Base-by-base conservation (phyloP, 2,329 filamentous ascomycete genomes). In the Polytolypa hystricis region DNA sequence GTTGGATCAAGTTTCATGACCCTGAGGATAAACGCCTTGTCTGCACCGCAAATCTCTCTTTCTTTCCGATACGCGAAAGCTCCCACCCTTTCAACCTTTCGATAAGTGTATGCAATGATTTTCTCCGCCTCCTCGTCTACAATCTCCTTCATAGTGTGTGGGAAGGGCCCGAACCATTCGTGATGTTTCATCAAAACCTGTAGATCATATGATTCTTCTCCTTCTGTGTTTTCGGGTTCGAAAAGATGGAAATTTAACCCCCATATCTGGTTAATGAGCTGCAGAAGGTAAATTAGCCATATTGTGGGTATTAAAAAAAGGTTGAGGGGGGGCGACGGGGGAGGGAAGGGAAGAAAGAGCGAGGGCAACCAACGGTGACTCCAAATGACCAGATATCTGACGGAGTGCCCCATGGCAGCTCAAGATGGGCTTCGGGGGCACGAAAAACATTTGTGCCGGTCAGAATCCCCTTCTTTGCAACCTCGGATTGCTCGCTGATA, bases 1-100 rank as follows among this genome's bases (percentile, higher is more conserved):
- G 61, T 54, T 30, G 56, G 59, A 41, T 66, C 60, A 4, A 67
- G 49, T 41, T 56, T 64, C 60, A 67, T 64, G 12, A 66, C 60
- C 44, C 53, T 65, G 2, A 47, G 31, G 11, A 66, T 40, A 43
- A 65, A 65, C 11, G 34, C 37, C 33, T 53, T 56, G 37, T 61
- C 55, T 28, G 50, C 43, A 16, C 47, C 37, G 3, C 42, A 48
- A 16, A 62, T 48, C 38, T 61, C 57, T 31, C 32, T 26, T 11
- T 48, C 46, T 34, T 40, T 47, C 10, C 45, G 43, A 8, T 30
- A 30, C 1, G 17, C 37, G 33, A 58, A 55, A 3, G 49, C 48
- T 34, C 45, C 56, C 41, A 48, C 40, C 39, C 42, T 45, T 29
- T 49, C 27, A 38, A 40, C 37, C 33, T 46, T 40, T 30, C 42